Conservation (phyloP, 2,329 filamentous ascomycete genomes). For the Hymenoscyphus infarciens region DNA sequence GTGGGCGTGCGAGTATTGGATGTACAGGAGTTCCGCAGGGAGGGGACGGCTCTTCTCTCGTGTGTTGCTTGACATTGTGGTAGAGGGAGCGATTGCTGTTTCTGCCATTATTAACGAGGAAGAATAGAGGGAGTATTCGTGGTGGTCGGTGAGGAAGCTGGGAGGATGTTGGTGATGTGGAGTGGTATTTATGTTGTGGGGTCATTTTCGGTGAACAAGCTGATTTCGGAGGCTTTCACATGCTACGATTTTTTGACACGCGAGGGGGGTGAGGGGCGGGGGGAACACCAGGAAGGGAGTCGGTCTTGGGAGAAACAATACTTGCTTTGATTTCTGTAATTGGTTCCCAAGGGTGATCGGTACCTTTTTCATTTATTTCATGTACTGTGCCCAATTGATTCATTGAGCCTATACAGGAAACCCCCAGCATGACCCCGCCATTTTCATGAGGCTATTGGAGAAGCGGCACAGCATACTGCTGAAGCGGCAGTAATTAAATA, state of each 20-base stretch:
- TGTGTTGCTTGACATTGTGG: slow-evolving; percentile 4
- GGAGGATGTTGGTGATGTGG: neutral
- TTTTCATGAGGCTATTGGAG: too few relatives aligned
- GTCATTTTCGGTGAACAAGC: neutral
- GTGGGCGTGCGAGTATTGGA: slow-evolving; percentile 59
- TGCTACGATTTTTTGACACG: neutral
- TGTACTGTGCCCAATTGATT: neutral
- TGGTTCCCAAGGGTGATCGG: neutral
- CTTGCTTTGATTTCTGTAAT: neutral
- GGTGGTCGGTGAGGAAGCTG: neutral
- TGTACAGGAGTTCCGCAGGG: slow-evolving; percentile 51
- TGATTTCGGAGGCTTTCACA: neutral
- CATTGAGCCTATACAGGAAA: neutral
- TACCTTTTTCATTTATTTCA: neutral
- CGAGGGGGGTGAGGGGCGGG: too few relatives aligned
- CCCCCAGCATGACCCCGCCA: neutral
- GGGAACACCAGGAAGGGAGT: neutral
- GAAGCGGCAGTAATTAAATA: too few relatives aligned
- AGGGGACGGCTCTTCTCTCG: slow-evolving; percentile 24
- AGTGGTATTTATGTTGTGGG: neutral
- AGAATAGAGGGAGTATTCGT: neutral
- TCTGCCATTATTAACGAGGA: neutral
- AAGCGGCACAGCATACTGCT: too few relatives aligned
- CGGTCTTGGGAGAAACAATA: neutral
- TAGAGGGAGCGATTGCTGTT: neutral